Conservation (phyloP, 371 early-diverging fungal species). For the Apophysomyces sp. region DNA sequence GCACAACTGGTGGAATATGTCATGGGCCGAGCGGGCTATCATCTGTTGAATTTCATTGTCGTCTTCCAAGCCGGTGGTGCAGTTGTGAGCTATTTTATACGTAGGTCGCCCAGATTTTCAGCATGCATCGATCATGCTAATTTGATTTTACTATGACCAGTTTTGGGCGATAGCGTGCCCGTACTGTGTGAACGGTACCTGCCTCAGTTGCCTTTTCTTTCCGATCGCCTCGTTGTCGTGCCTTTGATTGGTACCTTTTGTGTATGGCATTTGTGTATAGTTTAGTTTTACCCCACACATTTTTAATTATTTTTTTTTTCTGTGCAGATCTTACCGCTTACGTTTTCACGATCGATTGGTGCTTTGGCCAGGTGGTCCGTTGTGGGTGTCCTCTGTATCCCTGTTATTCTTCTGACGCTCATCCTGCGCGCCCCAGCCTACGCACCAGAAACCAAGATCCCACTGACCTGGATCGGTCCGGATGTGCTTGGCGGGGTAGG, state of each 20-base stretch:
- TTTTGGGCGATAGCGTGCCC: constrained; percentile 51
- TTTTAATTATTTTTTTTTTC: not conserved
- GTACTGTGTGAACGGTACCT: constrained; percentile 29
- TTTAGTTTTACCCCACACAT: not conserved
- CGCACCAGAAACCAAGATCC: constrained; percentile 37
- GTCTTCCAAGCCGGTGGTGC: constrained; percentile 39
- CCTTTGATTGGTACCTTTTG: constrained; percentile 24
- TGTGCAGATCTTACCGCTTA: constrained; percentile 36
- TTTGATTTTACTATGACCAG: constrained; percentile 1
- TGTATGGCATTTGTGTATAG: constrained; percentile 10
- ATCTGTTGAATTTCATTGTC: constrained; percentile 36
- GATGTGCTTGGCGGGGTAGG: constrained; percentile 59
- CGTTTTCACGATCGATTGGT: constrained; percentile 44
- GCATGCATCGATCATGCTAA: not conserved
- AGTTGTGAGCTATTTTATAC: constrained; percentile 37
- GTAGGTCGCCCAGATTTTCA: constrained; percentile 6
- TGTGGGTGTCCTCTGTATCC: constrained; percentile 41
- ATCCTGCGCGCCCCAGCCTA: constrained; percentile 45
- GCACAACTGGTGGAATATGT: constrained; percentile 41
- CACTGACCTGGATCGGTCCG: constrained; percentile 44
- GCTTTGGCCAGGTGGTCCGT: constrained; percentile 43
- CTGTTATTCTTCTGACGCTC: constrained; percentile 37
- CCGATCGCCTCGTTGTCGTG: constrained; percentile 23
- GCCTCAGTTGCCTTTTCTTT: constrained; percentile 14
- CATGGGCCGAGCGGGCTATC: constrained; percentile 37